Evolutionary conservation across 352 stramenopile species (phyloP).

Genomic region (Phytophthora aleatoria): DNA sequence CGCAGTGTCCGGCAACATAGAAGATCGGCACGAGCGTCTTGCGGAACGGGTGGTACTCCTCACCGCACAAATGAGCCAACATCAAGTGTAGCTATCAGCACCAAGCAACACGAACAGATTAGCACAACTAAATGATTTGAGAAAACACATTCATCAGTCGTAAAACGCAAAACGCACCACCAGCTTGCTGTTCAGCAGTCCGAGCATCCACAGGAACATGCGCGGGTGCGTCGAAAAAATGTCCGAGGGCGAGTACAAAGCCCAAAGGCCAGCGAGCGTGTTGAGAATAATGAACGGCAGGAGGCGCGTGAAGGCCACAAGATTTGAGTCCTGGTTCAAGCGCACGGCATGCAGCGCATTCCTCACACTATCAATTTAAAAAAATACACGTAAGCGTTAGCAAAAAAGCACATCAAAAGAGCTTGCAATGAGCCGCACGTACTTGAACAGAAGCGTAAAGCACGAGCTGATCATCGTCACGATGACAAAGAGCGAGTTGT

Average conservation of each 20-base stretch:
- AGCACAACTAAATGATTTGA: not conserved
- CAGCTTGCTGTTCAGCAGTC: constrained; percentile 88
- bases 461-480: constrained; percentile 59
- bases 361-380: constrained; percentile 42
- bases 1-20: constrained; percentile 84
- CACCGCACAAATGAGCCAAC: constrained; percentile 83
- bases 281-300: constrained; percentile 81
- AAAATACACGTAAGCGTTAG: not conserved
- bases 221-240: constrained; percentile 80
- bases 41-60: constrained; percentile 90
- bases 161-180: constrained; percentile 61
- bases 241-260: constrained; percentile 67
- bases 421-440: constrained; percentile 28
- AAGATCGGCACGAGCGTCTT: constrained; percentile 92
- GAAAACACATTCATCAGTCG: not conserved
- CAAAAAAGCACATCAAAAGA: not conserved
- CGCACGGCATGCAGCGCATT: constrained; percentile 78
- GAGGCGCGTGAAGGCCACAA: constrained; percentile 82
- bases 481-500: constrained; percentile 85
- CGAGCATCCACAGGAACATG: constrained; percentile 88
- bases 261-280: constrained; percentile 69
- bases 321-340: constrained; percentile 70
- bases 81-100: constrained; percentile 79
- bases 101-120: not conserved
- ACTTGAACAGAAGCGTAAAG: constrained; percentile 81